These are phyloP conservation scores for Rhodotorula sp. DNA, from an alignment of 1,284 basidiomycete species.

Conservation along the genomic window DNA sequence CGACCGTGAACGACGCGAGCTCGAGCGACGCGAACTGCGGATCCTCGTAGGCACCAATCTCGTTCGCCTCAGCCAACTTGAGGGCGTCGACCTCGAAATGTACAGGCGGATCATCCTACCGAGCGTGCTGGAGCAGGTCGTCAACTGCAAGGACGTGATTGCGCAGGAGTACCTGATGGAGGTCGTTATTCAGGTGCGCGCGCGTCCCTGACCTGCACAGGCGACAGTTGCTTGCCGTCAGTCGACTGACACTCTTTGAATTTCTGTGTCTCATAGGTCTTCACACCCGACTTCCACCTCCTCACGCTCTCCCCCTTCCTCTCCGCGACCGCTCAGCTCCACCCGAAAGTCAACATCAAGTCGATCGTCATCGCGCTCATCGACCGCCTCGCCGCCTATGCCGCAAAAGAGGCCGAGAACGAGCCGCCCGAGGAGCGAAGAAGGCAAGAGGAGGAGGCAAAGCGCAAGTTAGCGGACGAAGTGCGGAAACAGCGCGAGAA, in stretches of 20 bases:
- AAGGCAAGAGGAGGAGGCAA: slow-evolving; percentile 83
- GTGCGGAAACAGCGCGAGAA: slow-evolving; percentile 63
- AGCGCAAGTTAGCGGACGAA: slow-evolving; percentile 75
- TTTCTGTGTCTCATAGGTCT: too few relatives aligned
- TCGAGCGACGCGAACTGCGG: slow-evolving; percentile 85
- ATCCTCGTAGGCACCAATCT: slow-evolving; percentile 95
- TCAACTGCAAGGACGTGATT: slow-evolving; percentile 94
- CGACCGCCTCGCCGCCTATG: slow-evolving; percentile 89
- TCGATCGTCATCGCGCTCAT: slow-evolving; percentile 92
- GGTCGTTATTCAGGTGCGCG: slow-evolving; percentile 85
- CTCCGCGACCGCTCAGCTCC: slow-evolving; percentile 85
- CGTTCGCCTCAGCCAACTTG: slow-evolving; percentile 84
- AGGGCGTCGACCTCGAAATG: slow-evolving; percentile 88
- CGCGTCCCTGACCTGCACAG: too few relatives aligned
- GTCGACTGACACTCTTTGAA: not conserved
- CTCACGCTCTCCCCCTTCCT: slow-evolving; percentile 89
- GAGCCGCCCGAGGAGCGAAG: slow-evolving; percentile 90
- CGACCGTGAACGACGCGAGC: slow-evolving; percentile 89
- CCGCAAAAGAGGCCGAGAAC: slow-evolving; percentile 86
- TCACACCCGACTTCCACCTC: slow-evolving; percentile 93
- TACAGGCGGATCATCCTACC: slow-evolving; percentile 81
- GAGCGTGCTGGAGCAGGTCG: slow-evolving; percentile 87
- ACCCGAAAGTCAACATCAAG: slow-evolving; percentile 95
- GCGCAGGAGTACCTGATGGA: slow-evolving; percentile 98
- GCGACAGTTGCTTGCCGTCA: not conserved